A percentile compares a stretch with the other conserved stretches of the same genome.
phyloP scores from a whole-genome alignment of 106 monocot species.

The Phalaenopsis aphrodite region DNA sequence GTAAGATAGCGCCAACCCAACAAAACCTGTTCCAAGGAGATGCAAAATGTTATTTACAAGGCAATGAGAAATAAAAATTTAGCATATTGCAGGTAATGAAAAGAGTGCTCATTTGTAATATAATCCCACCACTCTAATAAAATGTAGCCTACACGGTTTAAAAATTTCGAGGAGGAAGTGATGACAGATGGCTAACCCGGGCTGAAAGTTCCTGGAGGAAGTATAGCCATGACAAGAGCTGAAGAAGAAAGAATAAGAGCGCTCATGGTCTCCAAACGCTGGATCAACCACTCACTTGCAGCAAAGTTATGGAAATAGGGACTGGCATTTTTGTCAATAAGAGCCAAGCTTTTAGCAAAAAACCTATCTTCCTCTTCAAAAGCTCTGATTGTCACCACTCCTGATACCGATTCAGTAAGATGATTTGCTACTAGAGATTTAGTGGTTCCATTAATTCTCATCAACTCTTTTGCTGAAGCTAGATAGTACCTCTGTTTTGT shows the following conservation, averaged over 20 bases:
- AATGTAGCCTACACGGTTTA: neutral
- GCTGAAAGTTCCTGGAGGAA: conserved; percentile 81
- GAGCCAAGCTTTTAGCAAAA: conserved; percentile 64
- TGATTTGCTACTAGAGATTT: conserved; percentile 87
- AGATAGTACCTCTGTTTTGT: conserved; percentile 65
- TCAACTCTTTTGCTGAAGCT: conserved; percentile 84
- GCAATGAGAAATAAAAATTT: neutral
- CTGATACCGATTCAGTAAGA: conserved; percentile 76
- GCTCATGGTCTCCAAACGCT: conserved; percentile 80
- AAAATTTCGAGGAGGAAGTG: neutral
- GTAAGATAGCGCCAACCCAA: conserved; percentile 93
- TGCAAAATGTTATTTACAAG: neutral
- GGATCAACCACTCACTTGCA: conserved; percentile 89
- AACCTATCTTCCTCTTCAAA: conserved; percentile 82
- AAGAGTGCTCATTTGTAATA: neutral
- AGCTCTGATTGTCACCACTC: conserved; percentile 84
- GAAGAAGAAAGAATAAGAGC: conserved; percentile 72
- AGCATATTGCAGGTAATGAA: neutral
- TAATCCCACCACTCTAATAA: neutral
- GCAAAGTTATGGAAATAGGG: conserved; percentile 91
- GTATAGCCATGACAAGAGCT: conserved; percentile 81
- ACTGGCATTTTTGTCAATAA: conserved; percentile 78
- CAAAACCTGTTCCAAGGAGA: conserved; percentile 42
- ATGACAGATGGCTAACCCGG: conserved; percentile 37
- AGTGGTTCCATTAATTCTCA: conserved; percentile 93